Percentiles rank a stretch among this genome's conserved stretches.
Conservation (phyloP, 305 asterid genomes). For the Solanum hybrid region DNA sequence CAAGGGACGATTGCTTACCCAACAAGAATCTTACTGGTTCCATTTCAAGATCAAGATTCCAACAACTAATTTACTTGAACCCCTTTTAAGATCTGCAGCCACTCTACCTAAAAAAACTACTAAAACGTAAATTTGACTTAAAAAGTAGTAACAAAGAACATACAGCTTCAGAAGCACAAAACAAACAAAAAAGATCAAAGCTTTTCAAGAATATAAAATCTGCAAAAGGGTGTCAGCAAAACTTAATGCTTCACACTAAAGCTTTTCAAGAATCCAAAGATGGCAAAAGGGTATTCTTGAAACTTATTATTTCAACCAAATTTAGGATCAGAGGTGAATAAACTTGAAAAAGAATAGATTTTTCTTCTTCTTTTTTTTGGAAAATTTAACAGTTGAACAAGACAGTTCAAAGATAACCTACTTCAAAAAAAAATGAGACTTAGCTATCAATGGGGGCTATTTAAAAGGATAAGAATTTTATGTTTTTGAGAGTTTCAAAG, state of each 20-base stretch:
- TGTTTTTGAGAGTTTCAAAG: background rate
- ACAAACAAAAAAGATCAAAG: background rate
- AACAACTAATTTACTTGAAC: background rate
- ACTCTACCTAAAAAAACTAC: background rate
- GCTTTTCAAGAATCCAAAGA: background rate
- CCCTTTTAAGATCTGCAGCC: background rate
- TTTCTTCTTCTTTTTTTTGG: background rate
- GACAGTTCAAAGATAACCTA: background rate
- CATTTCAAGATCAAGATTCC: constrained; percentile 25
- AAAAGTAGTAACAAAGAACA: background rate
- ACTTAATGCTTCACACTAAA: background rate
- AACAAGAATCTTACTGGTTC: constrained; percentile 46
- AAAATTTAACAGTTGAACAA: background rate
- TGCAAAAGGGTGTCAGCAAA: background rate
- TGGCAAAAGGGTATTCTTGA: background rate
- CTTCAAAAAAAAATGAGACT: background rate
- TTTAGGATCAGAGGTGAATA: background rate
- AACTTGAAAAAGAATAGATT: background rate
- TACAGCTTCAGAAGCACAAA: background rate
- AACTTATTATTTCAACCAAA: background rate
- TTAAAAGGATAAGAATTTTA: background rate
- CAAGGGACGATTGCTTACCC: constrained; percentile 89
- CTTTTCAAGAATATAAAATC: background rate
- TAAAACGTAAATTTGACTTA: background rate
- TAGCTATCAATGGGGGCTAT: background rate